A percentile compares a stretch with the other conserved stretches of the same genome.
phyloP scores from a whole-genome alignment of 2,329 filamentous ascomycete species.

The Colletotrichum coccodes region DNA sequence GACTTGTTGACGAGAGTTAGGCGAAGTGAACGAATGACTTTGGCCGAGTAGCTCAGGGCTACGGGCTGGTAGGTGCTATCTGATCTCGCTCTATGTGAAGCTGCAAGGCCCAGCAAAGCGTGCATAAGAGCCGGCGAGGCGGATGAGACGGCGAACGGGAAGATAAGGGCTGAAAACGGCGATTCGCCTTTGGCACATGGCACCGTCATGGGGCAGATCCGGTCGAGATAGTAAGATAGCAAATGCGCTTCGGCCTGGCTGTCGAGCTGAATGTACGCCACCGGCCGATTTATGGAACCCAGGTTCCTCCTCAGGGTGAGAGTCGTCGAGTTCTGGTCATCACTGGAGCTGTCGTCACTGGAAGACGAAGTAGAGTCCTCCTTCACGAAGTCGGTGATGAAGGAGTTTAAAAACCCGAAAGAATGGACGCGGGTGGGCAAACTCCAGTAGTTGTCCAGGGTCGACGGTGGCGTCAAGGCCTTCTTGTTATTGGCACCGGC shows the following conservation, averaged over 20 bases:
- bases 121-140: slow-evolving; percentile 32
- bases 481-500: not conserved
- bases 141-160: slow-evolving; percentile 32
- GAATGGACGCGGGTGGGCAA: slow-evolving; percentile 16
- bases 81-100: slow-evolving; percentile 30
- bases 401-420: slow-evolving; percentile 23
- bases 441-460: slow-evolving; percentile 12
- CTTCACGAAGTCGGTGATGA: slow-evolving; percentile 8
- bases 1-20: slow-evolving; percentile 13
- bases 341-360: slow-evolving; percentile 13
- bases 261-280: slow-evolving; percentile 21
- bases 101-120: slow-evolving; percentile 32
- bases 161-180: slow-evolving; percentile 30
- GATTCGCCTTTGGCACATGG: slow-evolving; percentile 26
- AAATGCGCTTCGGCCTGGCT: slow-evolving; percentile 21
- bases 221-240: slow-evolving; percentile 30
- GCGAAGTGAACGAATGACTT: slow-evolving; percentile 31
- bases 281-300: slow-evolving; percentile 1
- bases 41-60: slow-evolving; percentile 30
- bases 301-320: slow-evolving; percentile 17
- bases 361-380: slow-evolving; percentile 14
- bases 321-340: slow-evolving; percentile 7
- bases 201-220: slow-evolving; percentile 32
- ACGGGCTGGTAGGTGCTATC: slow-evolving; percentile 18
- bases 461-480: slow-evolving; percentile 6